phyloP scores from a whole-genome alignment of 2,329 filamentous ascomycete species.

The Microdochium bolleyi region DNA sequence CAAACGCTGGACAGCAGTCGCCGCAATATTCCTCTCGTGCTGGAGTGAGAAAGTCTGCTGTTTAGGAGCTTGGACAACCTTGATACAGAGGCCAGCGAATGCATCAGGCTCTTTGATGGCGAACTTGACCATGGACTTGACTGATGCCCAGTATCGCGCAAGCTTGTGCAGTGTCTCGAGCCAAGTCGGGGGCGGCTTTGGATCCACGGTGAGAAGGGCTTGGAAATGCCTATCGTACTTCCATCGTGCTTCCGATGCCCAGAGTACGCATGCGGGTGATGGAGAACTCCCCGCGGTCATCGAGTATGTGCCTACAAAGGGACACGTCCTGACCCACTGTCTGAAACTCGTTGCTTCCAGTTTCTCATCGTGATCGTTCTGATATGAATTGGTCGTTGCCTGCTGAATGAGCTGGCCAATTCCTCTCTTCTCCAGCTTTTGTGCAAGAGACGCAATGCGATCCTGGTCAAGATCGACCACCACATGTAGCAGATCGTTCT shows the following conservation, averaged over 20 bases:
- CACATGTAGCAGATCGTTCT: neutral
- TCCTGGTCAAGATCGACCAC: neutral
- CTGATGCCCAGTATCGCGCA: constrained; percentile 15
- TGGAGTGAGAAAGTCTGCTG: neutral
- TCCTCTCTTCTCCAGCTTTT: neutral
- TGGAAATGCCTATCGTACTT: neutral
- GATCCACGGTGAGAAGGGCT: neutral
- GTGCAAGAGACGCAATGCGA: neutral
- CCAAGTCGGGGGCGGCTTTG: neutral
- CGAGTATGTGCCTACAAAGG: neutral
- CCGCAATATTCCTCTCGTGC: neutral
- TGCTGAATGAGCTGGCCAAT: neutral
- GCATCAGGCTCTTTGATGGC: constrained; percentile 12
- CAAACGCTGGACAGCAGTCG: neutral
- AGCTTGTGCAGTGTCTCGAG: constrained; percentile 12
- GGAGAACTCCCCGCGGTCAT: neutral
- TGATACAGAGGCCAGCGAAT: constrained; percentile 13
- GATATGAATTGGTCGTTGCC: neutral
- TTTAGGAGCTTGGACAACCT: constrained; percentile 4
- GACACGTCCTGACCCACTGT: neutral
- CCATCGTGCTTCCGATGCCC: neutral
- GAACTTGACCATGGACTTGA: constrained; percentile 18
- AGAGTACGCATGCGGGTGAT: neutral
- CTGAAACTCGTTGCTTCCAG: neutral
- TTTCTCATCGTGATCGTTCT: neutral